phyloP scores from a whole-genome alignment of 2,329 filamentous ascomycete genomes.

The Thielaviopsis ethacetica region DNA sequence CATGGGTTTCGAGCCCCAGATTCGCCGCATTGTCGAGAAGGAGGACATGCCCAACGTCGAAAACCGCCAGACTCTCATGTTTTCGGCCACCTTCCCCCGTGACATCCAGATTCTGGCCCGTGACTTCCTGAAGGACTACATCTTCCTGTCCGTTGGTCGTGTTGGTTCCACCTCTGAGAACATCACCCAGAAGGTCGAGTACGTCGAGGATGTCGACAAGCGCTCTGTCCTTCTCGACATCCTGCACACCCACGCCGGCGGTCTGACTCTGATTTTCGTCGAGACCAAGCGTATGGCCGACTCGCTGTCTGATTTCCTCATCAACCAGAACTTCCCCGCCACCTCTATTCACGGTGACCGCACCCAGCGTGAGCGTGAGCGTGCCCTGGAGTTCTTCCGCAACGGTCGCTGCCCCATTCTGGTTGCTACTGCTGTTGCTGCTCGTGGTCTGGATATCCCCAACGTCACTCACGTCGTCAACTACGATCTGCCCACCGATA shows the following conservation, averaged over 20 bases:
- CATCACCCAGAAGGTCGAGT: slow-evolving; percentile 97
- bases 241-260: slow-evolving; percentile 74
- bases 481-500: slow-evolving; percentile 97
- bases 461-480: slow-evolving; percentile 97
- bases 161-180: slow-evolving; percentile 99
- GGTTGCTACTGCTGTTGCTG: slow-evolving; percentile 91
- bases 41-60: slow-evolving; percentile 88
- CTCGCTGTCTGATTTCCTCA: slow-evolving; percentile 90
- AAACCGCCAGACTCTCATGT: slow-evolving; percentile 95
- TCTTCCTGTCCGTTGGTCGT: slow-evolving; percentile 96
- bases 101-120: slow-evolving; percentile 98
- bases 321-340: slow-evolving; percentile 96
- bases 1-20: slow-evolving; percentile 99
- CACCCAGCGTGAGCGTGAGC: slow-evolving; percentile 96
- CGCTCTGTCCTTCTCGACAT: slow-evolving; percentile 95
- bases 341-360: slow-evolving; percentile 98
- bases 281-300: slow-evolving; percentile 99
- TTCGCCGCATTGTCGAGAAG: slow-evolving; percentile 92
- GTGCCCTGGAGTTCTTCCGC: slow-evolving; percentile 93
- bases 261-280: slow-evolving; percentile 92
- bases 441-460: slow-evolving; percentile 79
- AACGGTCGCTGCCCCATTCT: slow-evolving; percentile 90
- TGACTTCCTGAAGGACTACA: slow-evolving; percentile 97
- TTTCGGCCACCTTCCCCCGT: slow-evolving; percentile 96
- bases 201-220: slow-evolving; percentile 94